Conservation (phyloP, 768 basidiomycete species). For the Imleria badia region DNA sequence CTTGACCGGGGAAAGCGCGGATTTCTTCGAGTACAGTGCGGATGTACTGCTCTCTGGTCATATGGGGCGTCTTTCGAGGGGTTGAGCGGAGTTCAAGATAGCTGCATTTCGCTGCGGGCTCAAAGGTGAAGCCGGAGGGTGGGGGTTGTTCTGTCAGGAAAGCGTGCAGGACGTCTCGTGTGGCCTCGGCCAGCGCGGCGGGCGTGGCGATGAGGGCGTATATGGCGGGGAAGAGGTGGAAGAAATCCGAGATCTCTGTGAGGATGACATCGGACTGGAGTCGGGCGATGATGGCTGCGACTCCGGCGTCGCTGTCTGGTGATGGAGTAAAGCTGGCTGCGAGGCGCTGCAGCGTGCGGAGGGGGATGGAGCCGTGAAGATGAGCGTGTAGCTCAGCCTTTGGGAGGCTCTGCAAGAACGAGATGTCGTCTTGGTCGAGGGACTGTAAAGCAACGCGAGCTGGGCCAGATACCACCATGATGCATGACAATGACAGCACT, state of each 20-base stretch:
- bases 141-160: constrained; percentile 46
- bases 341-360: constrained; percentile 59
- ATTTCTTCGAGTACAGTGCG: constrained; percentile 64
- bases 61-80: constrained; percentile 55
- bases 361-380: constrained; percentile 81
- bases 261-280: constrained; percentile 44
- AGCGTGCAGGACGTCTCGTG: constrained; percentile 60
- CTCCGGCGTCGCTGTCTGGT: constrained; percentile 29
- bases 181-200: constrained; percentile 49
- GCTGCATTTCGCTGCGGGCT: constrained; percentile 50
- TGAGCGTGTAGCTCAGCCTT: constrained; percentile 89
- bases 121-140: constrained; percentile 30
- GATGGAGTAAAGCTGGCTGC: constrained; percentile 41
- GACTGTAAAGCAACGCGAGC: constrained; percentile 53
- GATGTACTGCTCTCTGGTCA: constrained; percentile 64
- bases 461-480: constrained; percentile 17
- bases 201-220: constrained; percentile 73
- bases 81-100: constrained; percentile 87
- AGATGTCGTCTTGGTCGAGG: constrained; percentile 48
- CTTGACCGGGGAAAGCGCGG: constrained; percentile 52
- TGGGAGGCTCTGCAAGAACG: constrained; percentile 62
- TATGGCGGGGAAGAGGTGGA: constrained; percentile 72
- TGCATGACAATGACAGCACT: too few species aligned
- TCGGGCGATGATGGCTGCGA: constrained; percentile 45
- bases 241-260: constrained; percentile 67